Evolutionary conservation across 139 green algal genomes (phyloP), one percentile per base, ranked within the genome.

Genomic region (Coelastrella sp.): DNA sequence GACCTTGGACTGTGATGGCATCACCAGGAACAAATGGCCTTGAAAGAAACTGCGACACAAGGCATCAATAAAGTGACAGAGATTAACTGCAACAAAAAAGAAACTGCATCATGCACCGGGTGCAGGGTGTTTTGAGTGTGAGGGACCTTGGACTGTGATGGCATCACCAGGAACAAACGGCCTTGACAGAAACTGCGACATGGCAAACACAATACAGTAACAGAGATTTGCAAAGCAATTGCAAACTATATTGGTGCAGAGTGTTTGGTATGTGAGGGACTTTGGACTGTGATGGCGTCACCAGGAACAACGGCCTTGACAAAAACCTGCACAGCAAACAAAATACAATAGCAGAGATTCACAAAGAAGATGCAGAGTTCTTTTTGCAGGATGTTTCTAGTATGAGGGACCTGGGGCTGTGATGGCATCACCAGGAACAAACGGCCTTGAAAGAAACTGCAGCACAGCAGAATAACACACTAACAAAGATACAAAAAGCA

Each of bases 311-410:
- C n/a, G n/a, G n/a, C 64, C 11, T 65, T 22, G 4, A 65, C 78
- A 20, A 87, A 54, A 71, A 87, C 78, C 80, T 86, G 60, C 80
- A 77, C n/a, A n/a, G n/a, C n/a, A n/a, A n/a, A n/a, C n/a, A n/a
- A n/a, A n/a, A n/a, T n/a, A n/a, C n/a, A n/a, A n/a, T n/a, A n/a
- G n/a, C n/a, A n/a, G n/a, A n/a, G n/a, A n/a, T n/a, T n/a, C n/a
- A n/a, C n/a, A n/a, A n/a, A n/a, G n/a, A n/a, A n/a, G n/a, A n/a
- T n/a, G n/a, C n/a, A n/a, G n/a, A n/a, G n/a, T n/a, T n/a, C n/a
- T n/a, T n/a, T n/a, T n/a, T n/a, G n/a, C n/a, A n/a, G n/a, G n/a
- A n/a, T n/a, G n/a, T n/a, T n/a, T n/a, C n/a, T n/a, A n/a, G n/a
- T n/a, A n/a, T n/a, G 61, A 8, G 0, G 47, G 59, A 5, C 64